Evolutionary conservation across 2,329 filamentous ascomycete species (phyloP).

Genomic region (Elsinoe necatrix): DNA sequence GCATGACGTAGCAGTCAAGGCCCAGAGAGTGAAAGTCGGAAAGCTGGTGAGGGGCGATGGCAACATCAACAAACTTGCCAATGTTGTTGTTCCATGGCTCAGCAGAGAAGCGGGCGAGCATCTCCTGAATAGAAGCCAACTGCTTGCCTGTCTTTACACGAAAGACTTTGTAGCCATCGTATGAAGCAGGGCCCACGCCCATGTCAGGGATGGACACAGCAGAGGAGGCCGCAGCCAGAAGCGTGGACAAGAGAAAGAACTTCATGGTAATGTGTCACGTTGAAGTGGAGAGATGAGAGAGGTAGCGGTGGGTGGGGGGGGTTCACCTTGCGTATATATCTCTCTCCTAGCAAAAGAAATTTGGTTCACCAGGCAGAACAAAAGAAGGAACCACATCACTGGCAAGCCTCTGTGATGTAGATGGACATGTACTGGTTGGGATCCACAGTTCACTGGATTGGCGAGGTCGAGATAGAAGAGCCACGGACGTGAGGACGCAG

Average conservation of each 20-base stretch:
- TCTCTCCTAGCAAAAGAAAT: too few relatives aligned
- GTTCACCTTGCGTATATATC: background rate
- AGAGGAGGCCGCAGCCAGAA: conserved; percentile 7
- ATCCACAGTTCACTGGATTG: conserved; percentile 4
- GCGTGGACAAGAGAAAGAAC: background rate
- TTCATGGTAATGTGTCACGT: background rate
- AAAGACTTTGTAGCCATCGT: conserved; percentile 12
- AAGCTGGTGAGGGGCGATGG: conserved; percentile 17
- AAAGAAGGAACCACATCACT: background rate
- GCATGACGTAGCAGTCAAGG: conserved; percentile 32
- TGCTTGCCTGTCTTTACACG: conserved; percentile 12
- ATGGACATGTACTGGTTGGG: background rate
- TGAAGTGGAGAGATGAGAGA: background rate
- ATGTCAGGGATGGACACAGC: conserved; percentile 11
- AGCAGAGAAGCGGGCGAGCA: conserved; percentile 18
- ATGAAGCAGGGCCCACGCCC: background rate
- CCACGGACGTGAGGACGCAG: background rate
- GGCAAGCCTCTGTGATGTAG: conserved; percentile 1
- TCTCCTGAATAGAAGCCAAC: background rate
- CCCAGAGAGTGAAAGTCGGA: conserved; percentile 27
- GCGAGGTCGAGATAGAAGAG: background rate
- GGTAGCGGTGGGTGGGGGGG: background rate
- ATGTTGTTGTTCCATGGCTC: conserved; percentile 20
- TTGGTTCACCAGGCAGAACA: background rate
- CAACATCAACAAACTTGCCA: conserved; percentile 20